Evolutionary conservation across 441 rosid genomes (phyloP).

Genomic region (Populus hybrid): DNA sequence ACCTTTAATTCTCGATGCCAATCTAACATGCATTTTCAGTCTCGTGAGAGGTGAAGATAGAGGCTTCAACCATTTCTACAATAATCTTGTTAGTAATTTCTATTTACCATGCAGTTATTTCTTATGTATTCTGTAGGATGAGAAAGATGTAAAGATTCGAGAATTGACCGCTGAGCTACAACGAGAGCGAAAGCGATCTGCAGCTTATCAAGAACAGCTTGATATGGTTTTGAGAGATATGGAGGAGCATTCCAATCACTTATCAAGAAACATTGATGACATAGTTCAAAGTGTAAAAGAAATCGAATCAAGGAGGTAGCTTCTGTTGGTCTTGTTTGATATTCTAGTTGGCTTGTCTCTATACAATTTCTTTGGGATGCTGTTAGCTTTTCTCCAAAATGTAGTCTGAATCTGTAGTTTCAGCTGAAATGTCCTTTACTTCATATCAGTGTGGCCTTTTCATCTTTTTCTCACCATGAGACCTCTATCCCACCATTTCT

Average conservation of each 20-base stretch:
- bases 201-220: conserved; percentile 56
- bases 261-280: conserved; percentile 52
- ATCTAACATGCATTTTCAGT: background rate
- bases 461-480: background rate
- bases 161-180: conserved; percentile 59
- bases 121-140: conserved; percentile 40
- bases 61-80: background rate
- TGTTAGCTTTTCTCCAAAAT: conserved; percentile 9
- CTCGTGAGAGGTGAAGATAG: background rate
- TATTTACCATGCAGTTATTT: background rate
- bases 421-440: background rate
- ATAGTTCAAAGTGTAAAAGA: conserved; percentile 54
- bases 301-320: conserved; percentile 42
- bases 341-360: conserved; percentile 11
- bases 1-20: background rate
- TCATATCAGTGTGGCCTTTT: background rate
- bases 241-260: conserved; percentile 59
- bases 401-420: conserved; percentile 14
- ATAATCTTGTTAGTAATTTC: background rate
- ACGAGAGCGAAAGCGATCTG: conserved; percentile 55
- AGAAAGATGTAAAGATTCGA: conserved; percentile 61
- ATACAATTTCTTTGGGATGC: conserved; percentile 17
- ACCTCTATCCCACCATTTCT: background rate
- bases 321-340: background rate
- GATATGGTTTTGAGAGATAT: conserved; percentile 49